Base-by-base conservation (phyloP, 2,329 filamentous ascomycete genomes). In the Paraphoma chrysanthemicola region DNA sequence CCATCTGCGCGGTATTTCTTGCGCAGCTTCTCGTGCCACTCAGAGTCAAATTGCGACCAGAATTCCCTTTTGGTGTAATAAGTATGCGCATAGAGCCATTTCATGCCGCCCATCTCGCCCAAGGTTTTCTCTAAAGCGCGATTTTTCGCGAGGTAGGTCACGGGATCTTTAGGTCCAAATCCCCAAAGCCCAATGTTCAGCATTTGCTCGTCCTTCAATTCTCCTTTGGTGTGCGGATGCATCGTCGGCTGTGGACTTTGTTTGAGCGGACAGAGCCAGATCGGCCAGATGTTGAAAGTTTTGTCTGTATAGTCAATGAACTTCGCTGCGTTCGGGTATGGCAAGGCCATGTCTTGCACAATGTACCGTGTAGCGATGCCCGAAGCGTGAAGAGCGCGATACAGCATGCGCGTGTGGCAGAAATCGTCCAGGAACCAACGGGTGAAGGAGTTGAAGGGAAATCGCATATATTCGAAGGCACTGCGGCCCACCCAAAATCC, bases 141-240 rank as follows among this genome's bases (percentile, higher is more conserved):
- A 70, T 91, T 91, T 48, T 80, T 77, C 1, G 68, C 64, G 8
- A 89, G 77, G 48, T 85, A 85, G 9, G 66, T 62, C 6, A 66
- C 56, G 6, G 64, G 63, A 14, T 75, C 64, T 79, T 7, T 79
- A 60, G 38, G 88, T 83, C 23, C 89, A 87, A 77, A 88, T 86
- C 91, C 92, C 92, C 92, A 96, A 17, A 96, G 84, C 29, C 85
- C 85, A 41, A 87, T 78, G 61, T 87, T 87, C 47, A 86, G 76
- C 64, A 84, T 79, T 70, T 74, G 68, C 12, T 72, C 69, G 14
- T 62, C 63, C 30, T 67, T 61, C 10, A 71, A 47, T 16, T 64
- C 54, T 18, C 67, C 68, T 42, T 70, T 75, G 1, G 70, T 72
- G 33, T 73, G 69, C 1, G 72, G 72, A 41, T 75, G 72, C 70